Evolutionary conservation across 1,139 yeast genomes (phyloP).

Genomic region (Tardiomyces depauwii): DNA sequence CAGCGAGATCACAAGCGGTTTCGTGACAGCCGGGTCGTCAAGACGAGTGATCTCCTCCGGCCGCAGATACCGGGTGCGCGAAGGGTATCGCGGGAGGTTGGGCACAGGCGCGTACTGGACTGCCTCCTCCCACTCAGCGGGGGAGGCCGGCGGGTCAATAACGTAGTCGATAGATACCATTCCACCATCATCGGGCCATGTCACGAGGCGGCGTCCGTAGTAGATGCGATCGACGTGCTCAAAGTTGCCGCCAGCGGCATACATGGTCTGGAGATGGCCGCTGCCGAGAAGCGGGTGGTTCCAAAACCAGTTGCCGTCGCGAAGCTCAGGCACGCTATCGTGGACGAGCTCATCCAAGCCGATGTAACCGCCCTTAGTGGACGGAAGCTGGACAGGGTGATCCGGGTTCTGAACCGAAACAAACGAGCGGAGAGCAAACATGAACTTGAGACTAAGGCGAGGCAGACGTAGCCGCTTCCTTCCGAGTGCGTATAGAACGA

Average conservation of each 20-base stretch:
- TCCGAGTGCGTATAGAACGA: too few relatives aligned
- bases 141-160: conserved; percentile 36
- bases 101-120: conserved; percentile 48
- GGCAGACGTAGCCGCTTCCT: too few relatives aligned
- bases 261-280: conserved; percentile 69
- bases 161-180: conserved; percentile 72
- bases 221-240: conserved; percentile 43
- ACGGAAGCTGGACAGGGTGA: conserved; percentile 7
- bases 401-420: not conserved
- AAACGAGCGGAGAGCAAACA: not conserved
- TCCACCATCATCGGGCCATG: conserved; percentile 49
- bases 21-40: conserved; percentile 23
- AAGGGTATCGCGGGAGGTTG: conserved; percentile 65
- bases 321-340: conserved; percentile 34
- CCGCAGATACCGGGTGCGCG: conserved; percentile 62
- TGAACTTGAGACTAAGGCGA: not conserved
- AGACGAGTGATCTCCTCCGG: conserved; percentile 34
- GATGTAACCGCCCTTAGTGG: conserved; percentile 17
- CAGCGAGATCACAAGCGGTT: conserved; percentile 57
- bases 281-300: conserved; percentile 56
- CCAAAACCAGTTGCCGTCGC: conserved; percentile 37
- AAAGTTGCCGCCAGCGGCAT: conserved; percentile 46
- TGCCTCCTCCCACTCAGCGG: conserved; percentile 36
- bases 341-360: conserved; percentile 32
- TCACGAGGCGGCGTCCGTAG: conserved; percentile 67